A percentile compares a stretch with the other conserved stretches of the same genome.
These are phyloP conservation scores for Articulospora tetracladia DNA, from an alignment of 495 filamentous ascomycete species.

Conservation along the genomic window DNA sequence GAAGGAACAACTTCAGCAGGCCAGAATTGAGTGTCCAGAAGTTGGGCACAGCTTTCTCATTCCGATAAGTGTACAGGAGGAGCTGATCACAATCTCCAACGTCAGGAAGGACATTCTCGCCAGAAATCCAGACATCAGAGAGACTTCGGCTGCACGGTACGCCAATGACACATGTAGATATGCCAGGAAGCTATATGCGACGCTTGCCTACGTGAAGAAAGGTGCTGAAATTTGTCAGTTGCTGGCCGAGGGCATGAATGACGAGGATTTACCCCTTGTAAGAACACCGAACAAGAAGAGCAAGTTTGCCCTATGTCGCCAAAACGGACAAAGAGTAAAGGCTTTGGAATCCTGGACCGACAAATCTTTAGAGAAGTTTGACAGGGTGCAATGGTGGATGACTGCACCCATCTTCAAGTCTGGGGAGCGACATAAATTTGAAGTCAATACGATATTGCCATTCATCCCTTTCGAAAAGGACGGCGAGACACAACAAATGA, in stretches of 20 bases:
- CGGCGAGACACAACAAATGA: background rate
- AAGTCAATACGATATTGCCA: slow-evolving; percentile 8
- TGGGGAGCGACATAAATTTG: slow-evolving; percentile 5
- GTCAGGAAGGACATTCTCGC: slow-evolving; percentile 10
- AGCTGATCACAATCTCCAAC: background rate
- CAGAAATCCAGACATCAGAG: slow-evolving; percentile 1
- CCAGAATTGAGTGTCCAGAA: slow-evolving; percentile 1
- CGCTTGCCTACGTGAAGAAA: slow-evolving; percentile 12
- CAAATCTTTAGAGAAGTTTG: slow-evolving; percentile 15
- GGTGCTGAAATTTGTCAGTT: slow-evolving; percentile 12
- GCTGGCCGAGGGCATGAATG: slow-evolving; percentile 14
- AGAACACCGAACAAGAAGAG: background rate
- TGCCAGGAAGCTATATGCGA: slow-evolving; percentile 12
- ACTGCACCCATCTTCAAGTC: slow-evolving; percentile 8
- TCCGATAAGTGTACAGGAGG: slow-evolving; percentile 5
- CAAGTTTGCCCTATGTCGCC: slow-evolving; percentile 1
- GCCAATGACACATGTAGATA: slow-evolving; percentile 3
- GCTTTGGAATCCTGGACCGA: slow-evolving; percentile 4
- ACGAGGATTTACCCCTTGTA: slow-evolving; percentile 10
- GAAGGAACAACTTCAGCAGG: background rate
- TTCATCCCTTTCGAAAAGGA: slow-evolving; percentile 9
- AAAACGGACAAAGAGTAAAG: slow-evolving; percentile 1
- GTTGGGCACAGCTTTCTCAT: slow-evolving; percentile 12
- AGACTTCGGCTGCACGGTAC: background rate
- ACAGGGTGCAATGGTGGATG: slow-evolving; percentile 16